phyloP scores from a whole-genome alignment of 441 rosid genomes.

The Hura crepitans region DNA sequence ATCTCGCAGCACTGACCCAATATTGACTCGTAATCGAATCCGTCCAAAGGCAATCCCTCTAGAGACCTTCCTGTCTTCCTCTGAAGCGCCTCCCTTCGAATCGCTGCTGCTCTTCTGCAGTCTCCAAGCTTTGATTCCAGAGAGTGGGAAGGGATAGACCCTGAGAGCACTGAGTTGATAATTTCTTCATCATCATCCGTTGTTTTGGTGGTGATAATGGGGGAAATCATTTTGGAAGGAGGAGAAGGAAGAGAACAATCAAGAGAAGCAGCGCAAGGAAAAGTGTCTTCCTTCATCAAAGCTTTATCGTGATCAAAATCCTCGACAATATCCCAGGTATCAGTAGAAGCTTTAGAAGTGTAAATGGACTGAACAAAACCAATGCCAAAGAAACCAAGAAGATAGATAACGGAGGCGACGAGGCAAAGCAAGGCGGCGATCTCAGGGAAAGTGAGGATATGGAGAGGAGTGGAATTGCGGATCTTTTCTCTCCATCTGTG shows the following conservation, averaged over 20 bases:
- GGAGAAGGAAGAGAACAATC: no score
- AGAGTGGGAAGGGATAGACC: not conserved
- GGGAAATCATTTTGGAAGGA: no score
- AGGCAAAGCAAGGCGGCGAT: conserved; percentile 1
- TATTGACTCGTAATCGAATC: not conserved
- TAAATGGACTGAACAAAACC: not conserved
- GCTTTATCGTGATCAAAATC: no score
- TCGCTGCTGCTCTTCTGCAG: not conserved
- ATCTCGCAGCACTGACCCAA: conserved; percentile 1
- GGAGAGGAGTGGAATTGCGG: not conserved
- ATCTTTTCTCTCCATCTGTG: conserved; percentile 3
- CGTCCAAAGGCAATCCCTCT: not conserved
- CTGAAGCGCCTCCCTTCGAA: not conserved
- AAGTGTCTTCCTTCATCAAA: not conserved
- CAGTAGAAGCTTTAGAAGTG: not conserved
- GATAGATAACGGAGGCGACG: not conserved
- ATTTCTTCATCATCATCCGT: not conserved
- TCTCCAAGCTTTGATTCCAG: not conserved
- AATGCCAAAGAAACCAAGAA: conserved; percentile 5
- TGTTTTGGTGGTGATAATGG: no score
- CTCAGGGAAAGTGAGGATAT: conserved; percentile 1
- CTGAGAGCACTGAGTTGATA: not conserved
- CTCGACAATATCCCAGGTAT: not conserved
- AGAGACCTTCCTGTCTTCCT: not conserved
- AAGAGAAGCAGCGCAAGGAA: no score